These are phyloP conservation scores for Colletotrichum sp. DNA, from an alignment of 2,329 filamentous ascomycete genomes.

Conservation along the genomic window DNA sequence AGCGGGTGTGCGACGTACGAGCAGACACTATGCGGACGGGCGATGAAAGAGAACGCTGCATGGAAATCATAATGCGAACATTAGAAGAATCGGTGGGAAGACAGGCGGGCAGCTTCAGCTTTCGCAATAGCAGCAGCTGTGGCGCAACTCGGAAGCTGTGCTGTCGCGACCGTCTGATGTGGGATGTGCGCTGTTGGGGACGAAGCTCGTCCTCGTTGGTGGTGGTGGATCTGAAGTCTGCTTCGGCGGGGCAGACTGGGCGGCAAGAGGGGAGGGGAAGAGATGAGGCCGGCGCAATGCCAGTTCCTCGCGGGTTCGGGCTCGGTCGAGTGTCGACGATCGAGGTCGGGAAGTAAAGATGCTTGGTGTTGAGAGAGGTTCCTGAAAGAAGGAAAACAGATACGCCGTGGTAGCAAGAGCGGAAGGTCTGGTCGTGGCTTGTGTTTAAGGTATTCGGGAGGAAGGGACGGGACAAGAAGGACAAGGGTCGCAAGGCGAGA, in stretches of 20 bases:
- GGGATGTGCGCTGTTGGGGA: background rate
- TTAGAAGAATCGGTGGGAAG: slow-evolving; percentile 32
- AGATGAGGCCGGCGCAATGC: slow-evolving; percentile 7
- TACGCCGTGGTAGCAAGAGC: background rate
- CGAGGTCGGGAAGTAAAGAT: background rate
- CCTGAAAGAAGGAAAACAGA: background rate
- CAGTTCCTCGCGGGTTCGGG: background rate
- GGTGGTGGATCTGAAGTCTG: background rate
- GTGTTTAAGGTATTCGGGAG: slow-evolving; percentile 20
- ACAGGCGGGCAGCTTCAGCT: slow-evolving; percentile 38
- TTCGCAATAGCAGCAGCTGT: slow-evolving; percentile 27
- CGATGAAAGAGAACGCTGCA: slow-evolving; percentile 68
- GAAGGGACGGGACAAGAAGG: slow-evolving; percentile 18
- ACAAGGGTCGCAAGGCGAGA: slow-evolving; percentile 9
- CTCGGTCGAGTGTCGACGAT: background rate
- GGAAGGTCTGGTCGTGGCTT: background rate
- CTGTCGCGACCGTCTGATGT: slow-evolving; percentile 1
- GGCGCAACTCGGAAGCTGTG: background rate
- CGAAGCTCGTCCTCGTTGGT: background rate
- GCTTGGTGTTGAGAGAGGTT: background rate
- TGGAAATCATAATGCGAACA: slow-evolving; percentile 61
- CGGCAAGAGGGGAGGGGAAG: background rate
- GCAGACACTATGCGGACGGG: slow-evolving; percentile 63
- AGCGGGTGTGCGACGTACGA: slow-evolving; percentile 54
- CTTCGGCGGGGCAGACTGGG: slow-evolving; percentile 13